Conservation (phyloP, 345 rosid species). For the Carallia pectinifolia region DNA sequence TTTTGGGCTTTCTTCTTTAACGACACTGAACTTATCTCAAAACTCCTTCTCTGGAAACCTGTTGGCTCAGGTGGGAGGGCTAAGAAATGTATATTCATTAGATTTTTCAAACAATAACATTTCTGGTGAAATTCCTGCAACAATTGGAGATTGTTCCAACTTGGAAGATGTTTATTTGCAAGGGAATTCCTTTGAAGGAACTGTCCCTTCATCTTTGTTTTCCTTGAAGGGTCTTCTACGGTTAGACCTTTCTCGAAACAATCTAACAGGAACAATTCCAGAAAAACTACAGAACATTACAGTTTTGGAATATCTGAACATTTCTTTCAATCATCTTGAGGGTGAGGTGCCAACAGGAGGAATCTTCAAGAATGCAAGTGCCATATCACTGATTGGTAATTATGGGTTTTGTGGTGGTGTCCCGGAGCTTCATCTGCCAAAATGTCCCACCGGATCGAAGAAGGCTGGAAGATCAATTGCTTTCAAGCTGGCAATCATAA, state of each 20-base stretch:
- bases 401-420: slow-evolving; percentile 7
- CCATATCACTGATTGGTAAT: slow-evolving; percentile 9
- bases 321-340: slow-evolving; percentile 14
- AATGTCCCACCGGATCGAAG: background rate
- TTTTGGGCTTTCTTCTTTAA: background rate
- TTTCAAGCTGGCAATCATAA: slow-evolving; percentile 5
- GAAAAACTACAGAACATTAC: background rate
- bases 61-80: slow-evolving; percentile 7
- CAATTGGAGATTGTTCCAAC: slow-evolving; percentile 6
- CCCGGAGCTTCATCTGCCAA: slow-evolving; percentile 5
- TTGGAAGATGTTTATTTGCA: slow-evolving; percentile 8
- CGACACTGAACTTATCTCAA: background rate
- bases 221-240: slow-evolving; percentile 6
- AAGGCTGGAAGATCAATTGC: background rate
- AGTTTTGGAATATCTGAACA: background rate
- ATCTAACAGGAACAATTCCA: slow-evolving; percentile 10
- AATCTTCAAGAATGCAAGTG: slow-evolving; percentile 8
- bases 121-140: slow-evolving; percentile 8
- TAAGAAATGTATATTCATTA: slow-evolving; percentile 2
- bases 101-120: slow-evolving; percentile 11
- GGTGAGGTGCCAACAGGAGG: slow-evolving; percentile 16
- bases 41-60: slow-evolving; percentile 8
- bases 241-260: slow-evolving; percentile 17
- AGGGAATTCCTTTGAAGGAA: slow-evolving; percentile 9
- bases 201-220: slow-evolving; percentile 10